Conservation (phyloP, 768 basidiomycete genomes). For the Agaricus subrufescens region DNA sequence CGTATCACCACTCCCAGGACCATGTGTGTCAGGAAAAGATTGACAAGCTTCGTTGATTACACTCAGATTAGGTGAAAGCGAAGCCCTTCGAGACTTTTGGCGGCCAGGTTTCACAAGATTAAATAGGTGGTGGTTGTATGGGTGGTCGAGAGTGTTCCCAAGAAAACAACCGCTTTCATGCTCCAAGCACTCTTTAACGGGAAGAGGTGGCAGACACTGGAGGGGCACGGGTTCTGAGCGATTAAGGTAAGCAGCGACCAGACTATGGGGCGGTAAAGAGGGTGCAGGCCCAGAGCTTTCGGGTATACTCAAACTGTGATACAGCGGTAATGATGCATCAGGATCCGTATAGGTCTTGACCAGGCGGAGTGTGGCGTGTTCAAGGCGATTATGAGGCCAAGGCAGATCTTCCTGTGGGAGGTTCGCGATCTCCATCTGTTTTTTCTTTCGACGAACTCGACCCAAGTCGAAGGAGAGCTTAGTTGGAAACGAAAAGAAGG, state of each 20-base stretch:
- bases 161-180: neutral
- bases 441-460: neutral
- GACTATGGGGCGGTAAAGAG: neutral
- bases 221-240: neutral
- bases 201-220: neutral
- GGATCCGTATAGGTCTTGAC: slow-evolving; percentile 5
- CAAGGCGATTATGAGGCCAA: slow-evolving; percentile 9
- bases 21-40: neutral
- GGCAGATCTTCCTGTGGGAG: neutral
- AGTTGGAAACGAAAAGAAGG: neutral
- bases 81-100: neutral
- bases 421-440: no score
- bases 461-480: neutral
- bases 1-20: no score
- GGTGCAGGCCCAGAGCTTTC: neutral
- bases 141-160: neutral
- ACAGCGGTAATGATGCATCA: neutral
- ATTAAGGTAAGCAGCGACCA: neutral
- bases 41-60: slow-evolving; percentile 3
- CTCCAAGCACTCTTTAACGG: neutral
- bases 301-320: neutral
- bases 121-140: neutral
- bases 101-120: neutral
- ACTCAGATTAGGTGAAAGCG: slow-evolving; percentile 4
- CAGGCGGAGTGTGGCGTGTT: slow-evolving; percentile 7